A percentile compares a stretch with the other conserved stretches of the same genome.
These are phyloP conservation scores for Kalmanozyma brasiliensis DNA, from an alignment of 1,284 basidiomycete species.

Conservation along the genomic window DNA sequence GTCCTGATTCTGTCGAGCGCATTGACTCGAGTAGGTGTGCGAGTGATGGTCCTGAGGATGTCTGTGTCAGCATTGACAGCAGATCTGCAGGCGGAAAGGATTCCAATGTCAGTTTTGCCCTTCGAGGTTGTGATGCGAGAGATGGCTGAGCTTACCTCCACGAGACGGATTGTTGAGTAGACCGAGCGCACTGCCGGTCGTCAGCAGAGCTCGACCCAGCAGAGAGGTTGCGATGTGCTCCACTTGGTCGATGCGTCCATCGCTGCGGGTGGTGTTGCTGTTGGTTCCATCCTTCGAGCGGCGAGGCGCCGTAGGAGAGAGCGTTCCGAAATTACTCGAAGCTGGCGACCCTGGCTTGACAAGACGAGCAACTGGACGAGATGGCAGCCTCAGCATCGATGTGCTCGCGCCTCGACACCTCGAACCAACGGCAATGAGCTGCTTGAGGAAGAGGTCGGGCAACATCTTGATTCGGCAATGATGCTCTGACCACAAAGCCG, in stretches of 20 bases:
- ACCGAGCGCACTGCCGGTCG: constrained; percentile 85
- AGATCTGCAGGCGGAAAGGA: constrained; percentile 9
- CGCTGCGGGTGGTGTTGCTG: background rate
- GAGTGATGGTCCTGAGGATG: constrained; percentile 73
- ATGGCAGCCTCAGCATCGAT: constrained; percentile 15
- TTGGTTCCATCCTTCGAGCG: background rate
- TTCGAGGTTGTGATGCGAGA: too few species aligned
- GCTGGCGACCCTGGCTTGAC: background rate
- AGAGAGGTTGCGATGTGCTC: constrained; percentile 29
- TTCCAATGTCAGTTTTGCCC: background rate
- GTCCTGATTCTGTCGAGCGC: constrained; percentile 74
- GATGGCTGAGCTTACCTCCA: constrained; percentile 81
- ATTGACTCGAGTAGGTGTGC: constrained; percentile 81
- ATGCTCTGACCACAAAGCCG: too few species aligned
- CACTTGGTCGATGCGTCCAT: constrained; percentile 25
- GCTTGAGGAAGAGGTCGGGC: background rate
- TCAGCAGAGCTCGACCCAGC: constrained; percentile 74
- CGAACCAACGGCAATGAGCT: constrained; percentile 17
- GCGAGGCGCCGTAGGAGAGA: constrained; percentile 10
- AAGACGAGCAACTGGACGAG: background rate
- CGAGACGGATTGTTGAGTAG: constrained; percentile 84
- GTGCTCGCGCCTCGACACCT: constrained; percentile 20
- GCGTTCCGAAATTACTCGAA: background rate
- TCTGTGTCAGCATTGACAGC: constrained; percentile 57
- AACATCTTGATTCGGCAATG: too few species aligned